These are phyloP conservation scores for Hyphopichia burtonii DNA, from an alignment of 1,139 yeast genomes.

Conservation along the genomic window DNA sequence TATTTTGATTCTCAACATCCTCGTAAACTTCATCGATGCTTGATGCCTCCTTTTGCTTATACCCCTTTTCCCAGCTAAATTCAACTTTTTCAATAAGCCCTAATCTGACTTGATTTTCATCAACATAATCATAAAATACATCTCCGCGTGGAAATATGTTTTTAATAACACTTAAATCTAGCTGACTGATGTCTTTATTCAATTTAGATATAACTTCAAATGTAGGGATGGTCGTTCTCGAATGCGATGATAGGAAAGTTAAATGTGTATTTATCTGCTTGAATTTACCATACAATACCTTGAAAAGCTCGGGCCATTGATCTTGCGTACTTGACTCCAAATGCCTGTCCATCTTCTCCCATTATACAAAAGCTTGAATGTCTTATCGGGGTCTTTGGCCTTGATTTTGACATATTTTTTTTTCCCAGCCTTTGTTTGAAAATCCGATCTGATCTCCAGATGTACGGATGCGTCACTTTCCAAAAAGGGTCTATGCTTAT, in stretches of 20 bases:
- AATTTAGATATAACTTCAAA: conserved; percentile 33
- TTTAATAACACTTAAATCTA: conserved; percentile 64
- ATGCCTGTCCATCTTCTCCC: too few species aligned
- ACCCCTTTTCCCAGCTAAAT: conserved; percentile 46
- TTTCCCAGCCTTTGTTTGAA: too few species aligned
- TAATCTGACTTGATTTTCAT: conserved; percentile 58
- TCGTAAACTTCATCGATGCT: conserved; percentile 31
- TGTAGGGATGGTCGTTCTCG: conserved; percentile 43
- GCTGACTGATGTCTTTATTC: conserved; percentile 24
- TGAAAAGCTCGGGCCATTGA: not conserved
- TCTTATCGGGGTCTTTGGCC: too few species aligned
- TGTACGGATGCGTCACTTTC: not conserved
- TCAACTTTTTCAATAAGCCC: conserved; percentile 31
- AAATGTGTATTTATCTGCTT: conserved; percentile 40
- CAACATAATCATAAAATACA: conserved; percentile 65
- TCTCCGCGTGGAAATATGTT: conserved; percentile 69
- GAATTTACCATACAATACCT: conserved; percentile 14
- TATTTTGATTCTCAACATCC: conserved; percentile 3
- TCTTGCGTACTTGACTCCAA: not conserved
- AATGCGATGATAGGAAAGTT: conserved; percentile 42
- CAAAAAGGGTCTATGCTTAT: not conserved
- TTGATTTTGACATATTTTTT: too few species aligned
- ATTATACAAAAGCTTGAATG: too few species aligned
- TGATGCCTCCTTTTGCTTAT: conserved; percentile 33
- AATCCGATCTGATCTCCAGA: not conserved